phyloP scores from a whole-genome alignment of 148 eudicot species.

The Amaranthus cruentus region DNA sequence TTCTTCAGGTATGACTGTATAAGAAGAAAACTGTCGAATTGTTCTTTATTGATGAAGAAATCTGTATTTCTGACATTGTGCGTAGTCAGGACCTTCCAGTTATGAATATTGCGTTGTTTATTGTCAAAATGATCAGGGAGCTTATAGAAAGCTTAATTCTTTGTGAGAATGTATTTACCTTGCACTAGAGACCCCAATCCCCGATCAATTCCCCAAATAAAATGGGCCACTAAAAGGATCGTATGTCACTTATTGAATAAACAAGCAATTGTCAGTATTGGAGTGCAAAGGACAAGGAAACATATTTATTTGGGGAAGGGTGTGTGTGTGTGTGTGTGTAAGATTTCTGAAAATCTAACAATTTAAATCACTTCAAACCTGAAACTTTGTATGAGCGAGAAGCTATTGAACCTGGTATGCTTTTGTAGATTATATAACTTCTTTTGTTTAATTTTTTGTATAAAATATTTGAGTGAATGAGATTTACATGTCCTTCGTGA shows the following conservation, averaged over 20 bases:
- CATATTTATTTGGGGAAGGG: background rate
- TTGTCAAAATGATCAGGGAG: background rate
- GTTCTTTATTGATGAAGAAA: background rate
- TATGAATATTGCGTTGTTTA: background rate
- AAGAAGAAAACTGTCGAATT: background rate
- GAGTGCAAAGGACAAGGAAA: background rate
- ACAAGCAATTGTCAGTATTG: background rate
- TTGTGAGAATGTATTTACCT: background rate
- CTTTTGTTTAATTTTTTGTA: background rate
- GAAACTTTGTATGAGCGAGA: background rate
- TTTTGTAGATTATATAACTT: background rate
- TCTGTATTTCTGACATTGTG: background rate
- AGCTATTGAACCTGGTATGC: background rate
- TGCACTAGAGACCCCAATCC: background rate
- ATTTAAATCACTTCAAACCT: background rate
- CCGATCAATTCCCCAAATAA: background rate
- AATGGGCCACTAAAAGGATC: background rate
- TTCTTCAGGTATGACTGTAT: conserved; percentile 64
- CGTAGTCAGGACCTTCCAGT: background rate
- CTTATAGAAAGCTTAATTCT: background rate
- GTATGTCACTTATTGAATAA: background rate
- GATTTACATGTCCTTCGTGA: background rate
- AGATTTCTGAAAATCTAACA: background rate
- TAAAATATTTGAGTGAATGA: background rate
- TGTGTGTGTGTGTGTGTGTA: too few relatives aligned